These are phyloP conservation scores for Ustilago tritici DNA, from an alignment of 1,284 basidiomycete species.

Conservation along the genomic window DNA sequence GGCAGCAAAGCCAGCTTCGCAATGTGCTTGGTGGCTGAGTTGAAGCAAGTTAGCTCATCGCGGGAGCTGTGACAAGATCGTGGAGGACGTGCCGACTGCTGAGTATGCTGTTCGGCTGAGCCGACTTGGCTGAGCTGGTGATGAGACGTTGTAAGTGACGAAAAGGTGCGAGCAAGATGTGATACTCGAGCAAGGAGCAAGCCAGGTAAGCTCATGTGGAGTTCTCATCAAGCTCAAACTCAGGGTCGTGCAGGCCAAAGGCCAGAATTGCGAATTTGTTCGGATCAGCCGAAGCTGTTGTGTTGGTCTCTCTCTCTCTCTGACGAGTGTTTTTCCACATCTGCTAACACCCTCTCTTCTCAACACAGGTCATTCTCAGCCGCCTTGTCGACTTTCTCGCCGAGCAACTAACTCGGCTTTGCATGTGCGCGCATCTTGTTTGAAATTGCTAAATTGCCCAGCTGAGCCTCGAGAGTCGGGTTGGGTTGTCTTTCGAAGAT, in stretches of 20 bases:
- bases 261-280: background rate
- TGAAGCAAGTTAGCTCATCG: constrained; percentile 7
- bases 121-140: background rate
- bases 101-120: background rate
- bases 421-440: constrained; percentile 3
- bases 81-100: background rate
- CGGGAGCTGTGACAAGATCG: background rate
- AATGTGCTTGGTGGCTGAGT: background rate
- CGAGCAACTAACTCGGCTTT: background rate
- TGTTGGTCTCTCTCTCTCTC: constrained; percentile 7
- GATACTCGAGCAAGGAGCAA: background rate
- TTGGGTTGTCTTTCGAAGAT: background rate
- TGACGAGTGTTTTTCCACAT: background rate
- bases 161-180: background rate
- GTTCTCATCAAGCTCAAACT: background rate
- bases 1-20: background rate
- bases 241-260: constrained; percentile 11
- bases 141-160: background rate
- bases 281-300: constrained; percentile 11
- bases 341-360: background rate
- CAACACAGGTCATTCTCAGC: background rate
- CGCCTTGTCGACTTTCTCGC: background rate
- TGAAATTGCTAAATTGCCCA: constrained; percentile 4
- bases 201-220: background rate
- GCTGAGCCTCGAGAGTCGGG: background rate